Base-by-base conservation (phyloP, 192 early-diverging fungal species). In the Umbelopsis isabellina region DNA sequence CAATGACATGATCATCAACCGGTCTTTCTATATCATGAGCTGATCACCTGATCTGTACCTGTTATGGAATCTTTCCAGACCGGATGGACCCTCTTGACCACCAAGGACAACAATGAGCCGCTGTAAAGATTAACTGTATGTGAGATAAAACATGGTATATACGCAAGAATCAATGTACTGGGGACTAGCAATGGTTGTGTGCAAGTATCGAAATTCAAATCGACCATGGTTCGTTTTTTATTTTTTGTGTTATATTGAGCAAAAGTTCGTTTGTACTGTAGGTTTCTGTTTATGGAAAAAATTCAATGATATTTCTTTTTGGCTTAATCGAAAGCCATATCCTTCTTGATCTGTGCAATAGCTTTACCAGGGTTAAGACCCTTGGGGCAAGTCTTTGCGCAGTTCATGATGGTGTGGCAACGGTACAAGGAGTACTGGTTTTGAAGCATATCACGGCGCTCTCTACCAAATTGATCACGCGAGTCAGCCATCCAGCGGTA, bases 341-440 rank as follows among this genome's bases (percentile, higher is more conserved):
- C 76, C 82, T 91, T 92, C 87, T 99, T 99, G 81, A 99, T 97
- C 85, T 95, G 83, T 46, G 97, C 92, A 86, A 99, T 99, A 49
- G 97, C 97, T 21, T 82, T 78, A 79, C 97, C 97, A n/a, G 95
- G 97, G 82, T 97, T 96, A 45, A 99, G 87, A 50, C 96, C 95
- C 91, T 99, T 99, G 73, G 97, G 97, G 79, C 97, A 97, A 46
- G 97, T 99, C 71, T 91, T 86, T 47, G 95, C 85, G 79, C 97
- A 97, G 91, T 99, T 96, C 97, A 97, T 97, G 79, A 98, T 98
- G 68, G 97, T 97, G 85, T 98, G 97, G 91, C 97, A 98, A 52
- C 95, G 92, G 88, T 97, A 98, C 6, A 97, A 89, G n/a, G 93
- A 93, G 90, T 96, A 97, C 35, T 93, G 86, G 81, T 97, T 95